Conservation (phyloP, 805 yeast species). For the Isabelozyma gotoi region DNA sequence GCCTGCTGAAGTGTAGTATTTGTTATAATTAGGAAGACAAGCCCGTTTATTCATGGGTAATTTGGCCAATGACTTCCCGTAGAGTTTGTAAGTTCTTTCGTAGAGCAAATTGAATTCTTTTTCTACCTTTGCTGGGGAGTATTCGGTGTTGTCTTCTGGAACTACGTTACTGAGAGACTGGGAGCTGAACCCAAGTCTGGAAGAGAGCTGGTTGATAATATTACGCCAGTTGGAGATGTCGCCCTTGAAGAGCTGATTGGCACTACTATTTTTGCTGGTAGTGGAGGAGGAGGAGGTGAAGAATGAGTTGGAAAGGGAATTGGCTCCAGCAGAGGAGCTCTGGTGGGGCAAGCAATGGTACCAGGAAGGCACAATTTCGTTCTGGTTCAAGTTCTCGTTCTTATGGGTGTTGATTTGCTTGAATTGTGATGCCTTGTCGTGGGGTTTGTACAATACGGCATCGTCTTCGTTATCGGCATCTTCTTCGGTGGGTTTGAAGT, state of each 20-base stretch:
- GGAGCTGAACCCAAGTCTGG: slow-evolving; percentile 34
- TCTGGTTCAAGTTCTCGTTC: slow-evolving; percentile 41
- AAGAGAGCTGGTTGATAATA: slow-evolving; percentile 32
- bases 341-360: slow-evolving; percentile 33
- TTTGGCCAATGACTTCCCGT: slow-evolving; percentile 36
- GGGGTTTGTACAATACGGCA: slow-evolving; percentile 46
- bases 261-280: slow-evolving; percentile 13
- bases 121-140: slow-evolving; percentile 19
- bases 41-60: slow-evolving; percentile 38
- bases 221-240: slow-evolving; percentile 38
- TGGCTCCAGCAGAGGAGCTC: slow-evolving; percentile 11
- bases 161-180: slow-evolving; percentile 27
- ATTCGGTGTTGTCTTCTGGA: slow-evolving; percentile 8
- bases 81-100: slow-evolving; percentile 36
- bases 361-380: slow-evolving; percentile 45
- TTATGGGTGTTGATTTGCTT: slow-evolving; percentile 43
- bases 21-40: slow-evolving; percentile 38
- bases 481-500: slow-evolving; percentile 2
- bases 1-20: slow-evolving; percentile 18
- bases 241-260: slow-evolving; percentile 16
- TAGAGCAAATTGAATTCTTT: slow-evolving; percentile 31
- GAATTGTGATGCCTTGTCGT: slow-evolving; percentile 38
- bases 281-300: slow-evolving; percentile 27
- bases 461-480: slow-evolving; percentile 26
- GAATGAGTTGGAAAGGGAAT: slow-evolving; percentile 16